Evolutionary conservation across 1,284 basidiomycete genomes (phyloP), one percentile per base, ranked within the genome.

Genomic region (Mycosarcoma mackinlayi): DNA sequence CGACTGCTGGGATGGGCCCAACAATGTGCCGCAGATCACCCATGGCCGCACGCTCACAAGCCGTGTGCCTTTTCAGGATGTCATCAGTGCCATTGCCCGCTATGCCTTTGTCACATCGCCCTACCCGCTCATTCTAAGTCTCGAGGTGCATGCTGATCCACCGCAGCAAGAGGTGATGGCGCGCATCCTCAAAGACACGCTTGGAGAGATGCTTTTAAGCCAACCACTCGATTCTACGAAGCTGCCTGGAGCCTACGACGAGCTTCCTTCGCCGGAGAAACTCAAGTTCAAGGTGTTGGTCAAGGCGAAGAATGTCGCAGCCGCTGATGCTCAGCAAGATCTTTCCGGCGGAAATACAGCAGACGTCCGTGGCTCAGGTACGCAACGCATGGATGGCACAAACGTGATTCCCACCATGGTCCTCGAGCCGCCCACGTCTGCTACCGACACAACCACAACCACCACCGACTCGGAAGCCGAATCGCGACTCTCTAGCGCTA

Each of bases 51-150:
- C 95, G 0, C 86, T 98, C 28, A 98, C 95, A 0, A 89, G 90
- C 24, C 92, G 91, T 68, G 90, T 98, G 3, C 85, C 92, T 0
- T 86, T 93, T 3, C 88, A 91, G 23, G 92, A 93, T 67, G 89
- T 95, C 47, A 92, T 94, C 80, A 85, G 88, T 33, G 93, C 94
- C 0, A 92, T 98, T 78, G 87, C 88, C 24, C 92, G 92, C 81
- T 98, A 98, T 79, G 94, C 92, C 0, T 98, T 98, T 79, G 89
- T 92, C 33, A 88, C 92, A 0, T 96, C 93, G 3, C 92, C 93
- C 0, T 98, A 94, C 81, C 95, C 95, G 0, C 86, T 99, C 75
- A 91, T 98, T 80, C 90, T 99, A 66, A 96, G 93, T 10, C 90
- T 94, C 18, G 95, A 99, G 84, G 88, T 97, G 1, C 94, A 97